Percentiles rank a stretch among this genome's conserved stretches.
These are phyloP conservation scores for Podospora pseudoanserina DNA, from an alignment of 495 filamentous ascomycete genomes.

Conservation along the genomic window DNA sequence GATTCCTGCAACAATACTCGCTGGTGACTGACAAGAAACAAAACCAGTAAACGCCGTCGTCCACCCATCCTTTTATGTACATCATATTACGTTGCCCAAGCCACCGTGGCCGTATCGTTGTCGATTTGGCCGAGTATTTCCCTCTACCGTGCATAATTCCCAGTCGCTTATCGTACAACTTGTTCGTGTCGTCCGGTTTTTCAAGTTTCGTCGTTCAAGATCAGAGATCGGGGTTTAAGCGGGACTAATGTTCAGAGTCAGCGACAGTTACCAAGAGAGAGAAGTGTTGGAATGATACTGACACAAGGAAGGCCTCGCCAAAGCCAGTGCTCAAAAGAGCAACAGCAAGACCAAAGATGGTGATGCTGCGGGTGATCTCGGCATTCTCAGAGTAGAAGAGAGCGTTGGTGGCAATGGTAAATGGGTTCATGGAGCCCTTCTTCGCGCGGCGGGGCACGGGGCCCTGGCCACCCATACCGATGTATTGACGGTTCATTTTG, in stretches of 20 bases:
- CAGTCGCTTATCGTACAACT: neutral
- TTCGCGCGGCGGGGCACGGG: constrained; percentile 27
- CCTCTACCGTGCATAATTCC: neutral
- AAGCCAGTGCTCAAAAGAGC: constrained; percentile 71
- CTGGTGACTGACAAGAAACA: neutral
- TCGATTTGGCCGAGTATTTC: neutral
- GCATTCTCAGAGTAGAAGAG: constrained; percentile 61
- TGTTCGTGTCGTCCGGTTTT: neutral
- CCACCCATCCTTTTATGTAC: neutral
- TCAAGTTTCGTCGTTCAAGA: neutral
- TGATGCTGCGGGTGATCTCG: constrained; percentile 66
- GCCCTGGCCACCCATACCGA: neutral
- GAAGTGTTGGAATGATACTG: neutral
- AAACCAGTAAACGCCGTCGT: neutral
- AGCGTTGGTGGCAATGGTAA: constrained; percentile 33
- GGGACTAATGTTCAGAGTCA: neutral
- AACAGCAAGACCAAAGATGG: constrained; percentile 67
- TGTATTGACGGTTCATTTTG: constrained; percentile 29
- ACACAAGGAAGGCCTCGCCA: constrained; percentile 49
- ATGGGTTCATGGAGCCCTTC: constrained; percentile 25
- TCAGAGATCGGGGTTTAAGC: neutral
- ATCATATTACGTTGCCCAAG: neutral
- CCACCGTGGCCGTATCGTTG: neutral
- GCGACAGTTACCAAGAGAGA: neutral
- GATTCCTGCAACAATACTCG: neutral